phyloP scores from a whole-genome alignment of 108 stramenopile species.

The Skeletonema costatum region DNA sequence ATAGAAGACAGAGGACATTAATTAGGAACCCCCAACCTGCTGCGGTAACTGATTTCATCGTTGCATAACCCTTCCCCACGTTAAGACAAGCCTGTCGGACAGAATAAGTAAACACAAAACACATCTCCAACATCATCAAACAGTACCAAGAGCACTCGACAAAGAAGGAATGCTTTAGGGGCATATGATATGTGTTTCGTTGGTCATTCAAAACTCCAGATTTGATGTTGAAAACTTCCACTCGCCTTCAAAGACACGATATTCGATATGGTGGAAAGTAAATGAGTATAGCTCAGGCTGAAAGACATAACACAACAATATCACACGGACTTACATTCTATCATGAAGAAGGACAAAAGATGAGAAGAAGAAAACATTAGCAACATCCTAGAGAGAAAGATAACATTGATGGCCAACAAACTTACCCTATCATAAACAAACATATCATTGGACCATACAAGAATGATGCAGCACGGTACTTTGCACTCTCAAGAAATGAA shows the following conservation, averaged over 20 bases:
- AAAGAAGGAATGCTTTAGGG: slow-evolving; percentile 52
- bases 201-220: slow-evolving; percentile 24
- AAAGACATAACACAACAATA: not conserved
- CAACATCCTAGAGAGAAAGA: not conserved
- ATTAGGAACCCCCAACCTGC: slow-evolving; percentile 59
- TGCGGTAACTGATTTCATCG: slow-evolving; percentile 14
- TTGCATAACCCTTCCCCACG: not conserved
- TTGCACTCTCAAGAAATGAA: slow-evolving; percentile 16
- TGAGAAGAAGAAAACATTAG: not conserved
- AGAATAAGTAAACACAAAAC: slow-evolving; percentile 17
- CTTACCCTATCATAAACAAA: slow-evolving; percentile 32
- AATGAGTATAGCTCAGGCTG: not conserved
- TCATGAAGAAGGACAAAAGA: not conserved
- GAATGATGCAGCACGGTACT: slow-evolving; percentile 32
- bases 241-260: slow-evolving; percentile 26
- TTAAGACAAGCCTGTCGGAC: not conserved
- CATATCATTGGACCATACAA: slow-evolving; percentile 42
- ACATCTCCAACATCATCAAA: slow-evolving; percentile 51
- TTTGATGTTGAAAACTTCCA: slow-evolving; percentile 37
- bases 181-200: slow-evolving; percentile 16
- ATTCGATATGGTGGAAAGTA: not conserved
- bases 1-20: slow-evolving; percentile 47
- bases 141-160: slow-evolving; percentile 48
- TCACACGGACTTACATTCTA: slow-evolving; percentile 19
- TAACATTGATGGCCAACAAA: not conserved